These are phyloP conservation scores for Myxozyma monticola DNA, from an alignment of 805 yeast genomes.

Conservation along the genomic window DNA sequence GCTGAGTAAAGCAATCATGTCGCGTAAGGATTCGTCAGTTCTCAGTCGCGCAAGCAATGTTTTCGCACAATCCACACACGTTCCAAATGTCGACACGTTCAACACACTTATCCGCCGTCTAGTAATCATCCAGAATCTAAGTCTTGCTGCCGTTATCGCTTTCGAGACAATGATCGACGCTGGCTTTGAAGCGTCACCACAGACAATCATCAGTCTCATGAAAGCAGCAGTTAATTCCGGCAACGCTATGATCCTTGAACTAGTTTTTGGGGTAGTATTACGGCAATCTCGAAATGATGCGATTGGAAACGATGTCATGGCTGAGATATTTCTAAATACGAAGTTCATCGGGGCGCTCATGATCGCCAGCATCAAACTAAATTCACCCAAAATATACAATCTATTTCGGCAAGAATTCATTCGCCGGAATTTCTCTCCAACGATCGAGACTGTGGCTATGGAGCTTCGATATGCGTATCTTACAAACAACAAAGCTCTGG, in stretches of 20 bases:
- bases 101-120: conserved; percentile 33
- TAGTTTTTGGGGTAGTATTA: conserved; percentile 6
- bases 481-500: conserved; percentile 3
- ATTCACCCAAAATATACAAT: conserved; percentile 5
- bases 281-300: conserved; percentile 4
- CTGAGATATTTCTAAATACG: conserved; percentile 8
- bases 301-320: conserved; percentile 3
- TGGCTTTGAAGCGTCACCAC: conserved; percentile 17
- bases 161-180: conserved; percentile 17
- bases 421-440: conserved; percentile 7
- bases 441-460: conserved; percentile 7
- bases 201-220: conserved; percentile 7
- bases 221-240: conserved; percentile 4
- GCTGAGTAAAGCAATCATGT: neutral
- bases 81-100: conserved; percentile 33
- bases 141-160: conserved; percentile 18
- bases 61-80: conserved; percentile 5
- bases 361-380: conserved; percentile 16
- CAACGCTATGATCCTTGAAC: conserved; percentile 7
- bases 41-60: conserved; percentile 2
- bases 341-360: conserved; percentile 11
- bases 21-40: conserved; percentile 3
- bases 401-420: conserved; percentile 16
- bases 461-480: conserved; percentile 20
- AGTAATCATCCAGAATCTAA: conserved; percentile 10